Base-by-base conservation (phyloP, 495 filamentous ascomycete species). In the Talaromyces stipitatus region DNA sequence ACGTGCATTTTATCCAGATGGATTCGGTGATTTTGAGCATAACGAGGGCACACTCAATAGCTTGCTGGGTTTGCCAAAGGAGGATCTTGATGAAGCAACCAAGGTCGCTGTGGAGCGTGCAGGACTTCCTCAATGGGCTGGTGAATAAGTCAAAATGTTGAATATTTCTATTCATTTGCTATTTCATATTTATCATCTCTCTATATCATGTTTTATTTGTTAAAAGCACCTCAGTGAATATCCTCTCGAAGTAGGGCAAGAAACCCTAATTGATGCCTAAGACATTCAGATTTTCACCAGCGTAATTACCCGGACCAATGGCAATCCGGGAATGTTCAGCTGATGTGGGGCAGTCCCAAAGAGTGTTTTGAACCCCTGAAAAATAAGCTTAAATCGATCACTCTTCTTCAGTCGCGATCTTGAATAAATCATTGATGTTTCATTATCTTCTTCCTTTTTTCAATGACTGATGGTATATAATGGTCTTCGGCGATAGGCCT, bases 11-110 rank as follows among this genome's bases (percentile, higher is more conserved):
- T 80, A 62, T 41, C 68, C 71, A 12, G 73, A 77, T 26, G 75
- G 71, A 0, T 61, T 56, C 4, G 64, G 66, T 9, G 86, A 86
- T 57, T 36, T 48, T 28, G 43, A 32, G 16, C 18, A 32, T 56
- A 12, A 45, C 23, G 16, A 75, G 68, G 4, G 33, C 2, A 48
- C 23, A 2, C n/a, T 50, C 14, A 57, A 57, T 75, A 67, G 64
- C 4, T 30, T 74, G 47, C 66, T 87, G 16, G 81, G 75, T 0
- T 61, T 87, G 51, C 75, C 79, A 12, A 66, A 70, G 60, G 84
- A 87, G 66, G 75, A 82, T 59, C 52, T 87, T 58, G 83, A 85
- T 63, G 81, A 79, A 59, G 65, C 64, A 7, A 83, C 80, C 1
- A 72, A 62, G 65, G 23, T 54, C 12, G 70, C 67, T 6, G 58